Base-by-base conservation (phyloP, 495 filamentous ascomycete genomes). In the Hyaloscypha variabilis region DNA sequence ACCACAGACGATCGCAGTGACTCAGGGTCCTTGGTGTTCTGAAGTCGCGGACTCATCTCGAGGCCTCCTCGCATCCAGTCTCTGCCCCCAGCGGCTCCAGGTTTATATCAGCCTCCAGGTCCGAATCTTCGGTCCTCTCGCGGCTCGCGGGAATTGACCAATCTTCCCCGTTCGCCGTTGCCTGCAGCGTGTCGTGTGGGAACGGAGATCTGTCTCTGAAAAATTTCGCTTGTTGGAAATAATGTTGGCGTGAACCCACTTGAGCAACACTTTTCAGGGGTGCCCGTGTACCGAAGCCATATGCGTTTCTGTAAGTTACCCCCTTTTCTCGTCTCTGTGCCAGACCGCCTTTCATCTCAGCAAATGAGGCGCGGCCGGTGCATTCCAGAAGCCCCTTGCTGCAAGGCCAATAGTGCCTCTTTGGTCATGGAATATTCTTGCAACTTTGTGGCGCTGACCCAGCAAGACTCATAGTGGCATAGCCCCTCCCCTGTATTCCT, bases 311-410 rank as follows among this genome's bases (percentile, higher is more conserved):
- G 54, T 58, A 58, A 36, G 54, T 50, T 23, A 42, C 62, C 62
- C 24, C 28, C 13, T 23, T 2, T 30, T 10, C n/a, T 31, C n/a
- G n/a, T n/a, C 23, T 30, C 28, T 30, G 25, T 50, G 29, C 26
- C 36, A 63, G 58, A 65, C 62, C 67, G 62, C 61, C 52, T 69
- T 64, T 62, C 21, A n/a, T 54, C 6, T 42, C 31, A 36, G 26
- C 66, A 60, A 65, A 65, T 61, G 57, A 65, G 10, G 39, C 14
- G 49, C 21, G 8, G n/a, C 54, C 14, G 39, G 29, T 60, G 46
- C 66, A 46, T 64, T 61, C 66, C 62, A 61, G 30, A 56, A 61
- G 13, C 53, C 56, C 58, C 62, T 68, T 51, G 50, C 49, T 31
- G 10, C 28, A 6, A 39, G 21, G 24, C 67, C 56, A 46, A 46